These are phyloP conservation scores for Tolypocladium endophyticum DNA, from an alignment of 2,329 filamentous ascomycete genomes.

Conservation along the genomic window DNA sequence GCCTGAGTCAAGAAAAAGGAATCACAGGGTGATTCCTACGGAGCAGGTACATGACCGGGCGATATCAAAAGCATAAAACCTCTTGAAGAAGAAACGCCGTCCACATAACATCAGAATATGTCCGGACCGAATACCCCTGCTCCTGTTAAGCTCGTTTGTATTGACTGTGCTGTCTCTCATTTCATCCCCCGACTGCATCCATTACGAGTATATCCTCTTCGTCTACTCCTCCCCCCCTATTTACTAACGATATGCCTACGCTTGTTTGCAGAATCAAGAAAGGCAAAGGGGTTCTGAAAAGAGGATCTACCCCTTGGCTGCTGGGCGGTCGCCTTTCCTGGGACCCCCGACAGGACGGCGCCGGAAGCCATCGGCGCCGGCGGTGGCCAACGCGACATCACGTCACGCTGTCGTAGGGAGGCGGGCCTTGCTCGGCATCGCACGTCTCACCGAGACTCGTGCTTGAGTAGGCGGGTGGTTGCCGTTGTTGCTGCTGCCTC, in stretches of 20 bases:
- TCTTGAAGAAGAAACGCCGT: neutral
- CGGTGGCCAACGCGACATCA: slow-evolving; percentile 13
- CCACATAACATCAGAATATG: neutral
- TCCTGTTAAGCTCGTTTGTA: neutral
- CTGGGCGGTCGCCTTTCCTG: neutral
- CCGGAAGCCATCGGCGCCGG: slow-evolving; percentile 33
- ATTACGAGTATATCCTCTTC: neutral
- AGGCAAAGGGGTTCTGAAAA: neutral
- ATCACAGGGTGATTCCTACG: neutral
- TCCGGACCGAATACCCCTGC: neutral
- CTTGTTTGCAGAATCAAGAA: too few species aligned
- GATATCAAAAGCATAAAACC: neutral
- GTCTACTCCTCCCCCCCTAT: neutral
- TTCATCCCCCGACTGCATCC: neutral
- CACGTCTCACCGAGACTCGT: slow-evolving; percentile 9
- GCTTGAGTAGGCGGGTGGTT: neutral
- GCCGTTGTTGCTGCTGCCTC: slow-evolving; percentile 1
- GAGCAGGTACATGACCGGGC: too few species aligned
- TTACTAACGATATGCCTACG: too few species aligned
- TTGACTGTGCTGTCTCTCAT: neutral
- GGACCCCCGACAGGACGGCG: neutral
- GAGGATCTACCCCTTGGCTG: neutral
- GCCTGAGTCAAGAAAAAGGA: neutral
- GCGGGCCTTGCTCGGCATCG: slow-evolving; percentile 27
- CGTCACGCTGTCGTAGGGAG: slow-evolving; percentile 27